These are phyloP conservation scores for Yamadazyma dushanensis DNA, from an alignment of 1,139 yeast species.

Conservation along the genomic window DNA sequence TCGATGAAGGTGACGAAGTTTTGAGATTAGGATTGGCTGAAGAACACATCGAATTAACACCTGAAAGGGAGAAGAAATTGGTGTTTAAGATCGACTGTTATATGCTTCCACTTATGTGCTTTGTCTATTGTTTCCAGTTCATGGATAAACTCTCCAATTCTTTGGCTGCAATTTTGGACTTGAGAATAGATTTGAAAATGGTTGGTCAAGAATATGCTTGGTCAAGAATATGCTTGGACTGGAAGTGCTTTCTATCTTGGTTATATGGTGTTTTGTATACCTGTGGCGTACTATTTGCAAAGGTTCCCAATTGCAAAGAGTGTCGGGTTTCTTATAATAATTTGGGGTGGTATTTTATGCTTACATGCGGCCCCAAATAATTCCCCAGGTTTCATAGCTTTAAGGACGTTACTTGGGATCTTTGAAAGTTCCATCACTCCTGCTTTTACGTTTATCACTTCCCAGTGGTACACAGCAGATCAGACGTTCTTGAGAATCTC, in stretches of 20 bases:
- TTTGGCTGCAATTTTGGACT: slow-evolving; percentile 62
- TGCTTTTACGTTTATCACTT: slow-evolving; percentile 53
- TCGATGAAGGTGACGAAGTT: slow-evolving; percentile 33
- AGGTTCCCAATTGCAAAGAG: slow-evolving; percentile 32
- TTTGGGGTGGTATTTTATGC: slow-evolving; percentile 32
- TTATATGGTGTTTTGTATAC: slow-evolving; percentile 49
- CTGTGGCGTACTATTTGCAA: slow-evolving; percentile 44
- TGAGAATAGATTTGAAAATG: slow-evolving; percentile 50
- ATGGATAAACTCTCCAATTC: slow-evolving; percentile 65
- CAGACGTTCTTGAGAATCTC: slow-evolving; percentile 26
- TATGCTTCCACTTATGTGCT: slow-evolving; percentile 55
- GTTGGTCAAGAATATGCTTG: no score
- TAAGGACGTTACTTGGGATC: slow-evolving; percentile 45
- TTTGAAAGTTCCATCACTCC: slow-evolving; percentile 58
- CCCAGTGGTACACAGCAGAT: slow-evolving; percentile 27
- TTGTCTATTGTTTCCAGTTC: slow-evolving; percentile 57
- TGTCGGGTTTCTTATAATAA: slow-evolving; percentile 22
- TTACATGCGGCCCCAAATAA: slow-evolving; percentile 30
- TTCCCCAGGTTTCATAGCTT: slow-evolving; percentile 29
- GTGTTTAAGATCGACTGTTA: slow-evolving; percentile 40
- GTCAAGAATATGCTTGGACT: slow-evolving; percentile 55
- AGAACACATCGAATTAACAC: slow-evolving; percentile 19
- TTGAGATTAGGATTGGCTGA: slow-evolving; percentile 26
- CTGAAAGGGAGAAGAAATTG: slow-evolving; percentile 18
- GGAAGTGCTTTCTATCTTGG: slow-evolving; percentile 60